A percentile compares a stretch with the other conserved stretches of the same genome.
phyloP scores from a whole-genome alignment of 768 basidiomycete genomes.

The Tephrocybe sp. region DNA sequence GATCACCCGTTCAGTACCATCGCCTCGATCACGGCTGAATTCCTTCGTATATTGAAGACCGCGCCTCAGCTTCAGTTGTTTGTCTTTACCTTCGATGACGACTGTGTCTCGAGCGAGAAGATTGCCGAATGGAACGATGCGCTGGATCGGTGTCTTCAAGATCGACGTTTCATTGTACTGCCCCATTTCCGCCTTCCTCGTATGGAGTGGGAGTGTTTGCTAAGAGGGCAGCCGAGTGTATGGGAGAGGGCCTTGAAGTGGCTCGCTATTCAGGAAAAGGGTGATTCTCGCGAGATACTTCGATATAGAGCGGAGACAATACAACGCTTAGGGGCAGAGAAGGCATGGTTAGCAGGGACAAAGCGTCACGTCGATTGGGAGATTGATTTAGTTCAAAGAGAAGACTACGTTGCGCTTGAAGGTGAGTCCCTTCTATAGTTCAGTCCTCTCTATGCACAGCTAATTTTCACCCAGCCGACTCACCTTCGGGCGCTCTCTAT shows the following conservation, averaged over 20 bases:
- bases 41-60: background rate
- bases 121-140: background rate
- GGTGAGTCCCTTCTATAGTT: constrained; percentile 16
- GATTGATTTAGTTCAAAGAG: constrained; percentile 25
- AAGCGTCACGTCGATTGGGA: constrained; percentile 22
- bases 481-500: background rate
- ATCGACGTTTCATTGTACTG: constrained; percentile 11
- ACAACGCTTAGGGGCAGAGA: constrained; percentile 1
- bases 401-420: constrained; percentile 18
- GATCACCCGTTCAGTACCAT: constrained; percentile 9
- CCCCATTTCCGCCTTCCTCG: constrained; percentile 10
- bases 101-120: background rate
- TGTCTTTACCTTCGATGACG: constrained; percentile 9
- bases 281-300: background rate
- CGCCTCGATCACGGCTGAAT: background rate
- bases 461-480: too few species aligned
- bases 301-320: background rate
- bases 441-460: background rate
- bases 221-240: constrained; percentile 1
- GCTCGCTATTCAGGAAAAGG: constrained; percentile 4
- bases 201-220: constrained; percentile 13
- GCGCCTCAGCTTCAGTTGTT: constrained; percentile 4
- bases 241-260: constrained; percentile 18
- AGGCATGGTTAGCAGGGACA: background rate
- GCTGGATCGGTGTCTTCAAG: constrained; percentile 1